A percentile compares a stretch with the other conserved stretches of the same genome.
Evolutionary conservation across 139 green algal species (phyloP).

Genomic region (Auxenochlorella pyrenoidosa): DNA sequence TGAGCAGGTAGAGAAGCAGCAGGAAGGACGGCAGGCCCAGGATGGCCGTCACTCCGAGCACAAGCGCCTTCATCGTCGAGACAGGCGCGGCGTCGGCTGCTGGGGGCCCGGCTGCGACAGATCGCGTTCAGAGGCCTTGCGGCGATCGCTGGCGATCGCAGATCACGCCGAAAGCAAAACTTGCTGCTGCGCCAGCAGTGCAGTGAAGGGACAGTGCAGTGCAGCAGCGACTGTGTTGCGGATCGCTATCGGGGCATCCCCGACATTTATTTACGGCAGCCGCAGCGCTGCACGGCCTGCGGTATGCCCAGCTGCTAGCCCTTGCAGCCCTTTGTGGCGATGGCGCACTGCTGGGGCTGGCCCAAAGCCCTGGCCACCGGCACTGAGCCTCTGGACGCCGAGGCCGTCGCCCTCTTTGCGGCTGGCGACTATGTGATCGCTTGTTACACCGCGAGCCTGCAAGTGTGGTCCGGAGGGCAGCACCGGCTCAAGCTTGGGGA

Average conservation of each 20-base stretch:
- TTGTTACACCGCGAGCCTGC: conserved; percentile 54
- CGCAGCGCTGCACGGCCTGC: not conserved
- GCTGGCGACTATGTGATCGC: conserved; percentile 59
- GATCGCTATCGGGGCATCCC: too few species aligned
- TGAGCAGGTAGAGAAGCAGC: conserved; percentile 28
- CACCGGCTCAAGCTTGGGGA: conserved; percentile 67
- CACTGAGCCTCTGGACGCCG: not conserved
- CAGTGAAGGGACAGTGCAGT: too few species aligned
- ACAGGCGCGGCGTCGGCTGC: too few species aligned
- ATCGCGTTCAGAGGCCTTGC: too few species aligned
- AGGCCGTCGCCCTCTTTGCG: not conserved
- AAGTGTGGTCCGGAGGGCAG: conserved; percentile 74
- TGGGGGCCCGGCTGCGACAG: too few species aligned
- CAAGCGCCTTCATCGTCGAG: conserved; percentile 16
- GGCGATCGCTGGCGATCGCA: too few species aligned
- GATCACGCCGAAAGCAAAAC: too few species aligned
- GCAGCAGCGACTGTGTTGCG: too few species aligned
- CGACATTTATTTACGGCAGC: too few species aligned
- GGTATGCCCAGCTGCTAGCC: conserved; percentile 25
- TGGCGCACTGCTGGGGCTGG: conserved; percentile 40
- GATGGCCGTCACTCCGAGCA: not conserved
- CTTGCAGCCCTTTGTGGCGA: conserved; percentile 36
- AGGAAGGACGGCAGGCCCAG: conserved; percentile 17
- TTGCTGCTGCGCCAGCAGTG: too few species aligned
- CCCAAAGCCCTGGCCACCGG: conserved; percentile 26